Base-by-base conservation (phyloP, 2,329 filamentous ascomycete species). In the Coleophoma crateriformis region DNA sequence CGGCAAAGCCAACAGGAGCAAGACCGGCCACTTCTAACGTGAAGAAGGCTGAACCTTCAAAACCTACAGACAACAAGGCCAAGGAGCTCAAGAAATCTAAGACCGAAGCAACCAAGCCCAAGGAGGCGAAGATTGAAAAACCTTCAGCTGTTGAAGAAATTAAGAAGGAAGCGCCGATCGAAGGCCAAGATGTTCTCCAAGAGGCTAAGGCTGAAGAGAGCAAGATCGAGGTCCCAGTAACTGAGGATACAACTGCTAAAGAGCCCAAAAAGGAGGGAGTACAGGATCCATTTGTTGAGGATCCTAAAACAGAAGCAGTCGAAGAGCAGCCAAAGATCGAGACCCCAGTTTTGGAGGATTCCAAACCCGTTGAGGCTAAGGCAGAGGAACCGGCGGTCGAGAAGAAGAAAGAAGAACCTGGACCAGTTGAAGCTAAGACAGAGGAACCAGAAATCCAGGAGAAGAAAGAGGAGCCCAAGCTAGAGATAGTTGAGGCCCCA, bases 91-190 rank as follows among this genome's bases (percentile, higher is more conserved):
- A 27, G 27, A 27, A 27, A 7, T 4, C 27, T 7, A 27, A 27
- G 6, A 7, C 27, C 27, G 48, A 46, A 4, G 38, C 44, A 34
- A 15, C 13, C 13, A 12, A 6, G 5, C 3, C 46, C 15, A 50
- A 54, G 44, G 52, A 54, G n/a, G 27, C 49, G 3, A 17, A 33
- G 19, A 15, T 43, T 55, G 59, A 58, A 13, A 49, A 42, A 17
- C 27, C 27, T 7, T 50, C 57, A n/a, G 50, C 58, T 8, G 50
- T 58, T 15, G 55, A 59, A 8, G 53, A 57, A 34, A 47, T 54
- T 40, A 55, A 56, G 13, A 57, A 61, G 47, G 56, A 63, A 33
- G 44, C 54, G 44, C 44, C 53, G 40, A 37, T 50, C 37, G 50
- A 58, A 45, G 50, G 57, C n/a, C 33, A 40, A 41, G 48, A 48